These are phyloP conservation scores for Decorospora gaudefroyi DNA, from an alignment of 2,329 filamentous ascomycete genomes.

Conservation along the genomic window DNA sequence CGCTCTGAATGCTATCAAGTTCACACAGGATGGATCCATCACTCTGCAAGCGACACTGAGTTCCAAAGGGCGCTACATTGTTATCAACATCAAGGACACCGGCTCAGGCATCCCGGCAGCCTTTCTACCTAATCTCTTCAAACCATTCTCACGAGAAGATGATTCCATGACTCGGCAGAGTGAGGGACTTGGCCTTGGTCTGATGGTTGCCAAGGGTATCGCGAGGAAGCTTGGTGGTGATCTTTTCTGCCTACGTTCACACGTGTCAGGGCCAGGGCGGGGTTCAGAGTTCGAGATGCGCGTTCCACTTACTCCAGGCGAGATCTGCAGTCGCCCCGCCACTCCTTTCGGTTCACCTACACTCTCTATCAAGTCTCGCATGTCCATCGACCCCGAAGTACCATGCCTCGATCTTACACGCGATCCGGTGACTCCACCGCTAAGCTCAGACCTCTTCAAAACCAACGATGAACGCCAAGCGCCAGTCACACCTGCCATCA, in stretches of 20 bases:
- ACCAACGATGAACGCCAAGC: conserved; percentile 17
- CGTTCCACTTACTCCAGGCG: conserved; percentile 62
- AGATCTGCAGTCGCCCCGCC: conserved; percentile 55
- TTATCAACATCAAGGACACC: conserved; percentile 67
- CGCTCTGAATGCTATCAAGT: conserved; percentile 70
- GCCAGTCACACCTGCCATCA: conserved; percentile 17
- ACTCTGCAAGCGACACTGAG: conserved; percentile 60
- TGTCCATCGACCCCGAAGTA: conserved; percentile 38
- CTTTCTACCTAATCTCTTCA: conserved; percentile 69
- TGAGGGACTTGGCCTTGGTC: conserved; percentile 69
- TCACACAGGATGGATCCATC: conserved; percentile 68
- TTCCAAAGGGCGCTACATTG: conserved; percentile 57
- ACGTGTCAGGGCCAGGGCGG: conserved; percentile 62
- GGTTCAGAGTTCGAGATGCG: conserved; percentile 72
- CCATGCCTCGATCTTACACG: conserved; percentile 21
- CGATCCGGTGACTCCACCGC: conserved; percentile 38
- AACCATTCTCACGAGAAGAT: conserved; percentile 71
- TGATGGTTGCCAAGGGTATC: conserved; percentile 73
- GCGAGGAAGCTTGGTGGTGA: conserved; percentile 71
- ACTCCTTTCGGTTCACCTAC: conserved; percentile 57
- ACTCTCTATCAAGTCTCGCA: conserved; percentile 41
- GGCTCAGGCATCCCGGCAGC: conserved; percentile 69
- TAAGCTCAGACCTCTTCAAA: conserved; percentile 31
- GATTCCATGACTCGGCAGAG: conserved; percentile 68
- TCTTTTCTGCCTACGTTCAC: conserved; percentile 65